A percentile compares a stretch with the other conserved stretches of the same genome.
Conservation (phyloP, 1,284 basidiomycete species). For the Pisolithus thermaeus region DNA sequence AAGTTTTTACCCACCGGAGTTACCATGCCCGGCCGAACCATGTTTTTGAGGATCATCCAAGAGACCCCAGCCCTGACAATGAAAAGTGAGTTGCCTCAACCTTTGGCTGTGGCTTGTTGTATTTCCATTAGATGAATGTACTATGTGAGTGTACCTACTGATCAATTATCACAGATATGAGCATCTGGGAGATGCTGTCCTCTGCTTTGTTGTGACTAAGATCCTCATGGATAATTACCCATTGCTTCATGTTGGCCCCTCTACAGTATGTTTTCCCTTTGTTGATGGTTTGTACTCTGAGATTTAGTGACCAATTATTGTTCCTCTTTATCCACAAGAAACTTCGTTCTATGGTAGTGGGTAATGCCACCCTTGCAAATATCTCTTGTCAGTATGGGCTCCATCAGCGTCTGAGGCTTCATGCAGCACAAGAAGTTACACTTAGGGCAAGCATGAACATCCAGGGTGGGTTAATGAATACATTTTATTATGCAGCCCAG, state of each 20-base stretch:
- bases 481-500: neutral
- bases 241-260: conserved; percentile 65
- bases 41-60: conserved; percentile 63
- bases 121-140: no score
- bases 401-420: conserved; percentile 52
- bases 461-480: conserved; percentile 46
- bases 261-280: conserved; percentile 45
- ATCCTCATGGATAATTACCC: conserved; percentile 60
- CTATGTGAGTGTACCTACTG: neutral
- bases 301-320: neutral
- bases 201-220: conserved; percentile 58
- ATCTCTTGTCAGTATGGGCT: conserved; percentile 62
- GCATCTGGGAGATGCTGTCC: conserved; percentile 67
- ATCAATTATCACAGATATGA: conserved; percentile 45
- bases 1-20: conserved; percentile 71
- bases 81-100: conserved; percentile 46
- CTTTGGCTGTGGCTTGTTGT: neutral
- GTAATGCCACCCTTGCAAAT: conserved; percentile 63
- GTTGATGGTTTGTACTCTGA: neutral
- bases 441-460: conserved; percentile 59
- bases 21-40: conserved; percentile 60
- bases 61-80: conserved; percentile 71
- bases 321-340: conserved; percentile 39
- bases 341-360: conserved; percentile 65
- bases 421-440: conserved; percentile 64